Evolutionary conservation across 305 asterid genomes (phyloP).

Genomic region (Nicotiana rustica): DNA sequence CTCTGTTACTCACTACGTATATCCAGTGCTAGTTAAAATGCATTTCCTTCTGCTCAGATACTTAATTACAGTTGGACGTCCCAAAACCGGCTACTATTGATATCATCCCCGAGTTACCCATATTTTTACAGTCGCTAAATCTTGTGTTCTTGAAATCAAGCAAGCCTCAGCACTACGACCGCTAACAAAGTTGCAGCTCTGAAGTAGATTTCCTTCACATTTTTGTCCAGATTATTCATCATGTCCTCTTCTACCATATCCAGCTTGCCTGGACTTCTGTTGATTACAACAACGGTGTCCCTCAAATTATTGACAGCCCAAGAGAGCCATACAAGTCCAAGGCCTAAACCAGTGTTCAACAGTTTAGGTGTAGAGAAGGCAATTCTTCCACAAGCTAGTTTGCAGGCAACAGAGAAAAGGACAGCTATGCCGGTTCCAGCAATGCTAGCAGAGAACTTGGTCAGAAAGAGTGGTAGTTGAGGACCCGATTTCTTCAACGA

Average conservation of each 20-base stretch:
- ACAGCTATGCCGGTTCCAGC: constrained; percentile 95
- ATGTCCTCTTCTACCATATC: constrained; percentile 61
- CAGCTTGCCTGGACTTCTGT: constrained; percentile 54
- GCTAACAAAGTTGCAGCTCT: constrained; percentile 71
- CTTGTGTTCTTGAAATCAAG: constrained; percentile 45
- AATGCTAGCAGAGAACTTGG: constrained; percentile 79
- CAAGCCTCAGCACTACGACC: constrained; percentile 65
- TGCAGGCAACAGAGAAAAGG: constrained; percentile 65
- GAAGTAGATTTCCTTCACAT: constrained; percentile 68
- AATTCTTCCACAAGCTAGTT: constrained; percentile 61
- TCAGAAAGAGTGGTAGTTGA: constrained; percentile 71
- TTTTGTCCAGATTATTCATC: constrained; percentile 64
- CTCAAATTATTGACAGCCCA: constrained; percentile 81
- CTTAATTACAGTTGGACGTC: constrained; percentile 26
- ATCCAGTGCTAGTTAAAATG: not conserved
- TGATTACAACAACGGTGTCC: constrained; percentile 65
- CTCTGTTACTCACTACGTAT: not conserved
- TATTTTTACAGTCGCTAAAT: not conserved
- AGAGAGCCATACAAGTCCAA: constrained; percentile 90
- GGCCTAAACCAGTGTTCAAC: constrained; percentile 76
- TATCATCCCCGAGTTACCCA: not conserved
- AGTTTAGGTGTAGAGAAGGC: constrained; percentile 67
- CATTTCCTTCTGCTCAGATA: not conserved
- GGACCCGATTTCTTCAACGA: constrained; percentile 82
- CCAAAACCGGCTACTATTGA: not conserved